Conservation (phyloP, 345 rosid species). For the Camelina hispida region DNA sequence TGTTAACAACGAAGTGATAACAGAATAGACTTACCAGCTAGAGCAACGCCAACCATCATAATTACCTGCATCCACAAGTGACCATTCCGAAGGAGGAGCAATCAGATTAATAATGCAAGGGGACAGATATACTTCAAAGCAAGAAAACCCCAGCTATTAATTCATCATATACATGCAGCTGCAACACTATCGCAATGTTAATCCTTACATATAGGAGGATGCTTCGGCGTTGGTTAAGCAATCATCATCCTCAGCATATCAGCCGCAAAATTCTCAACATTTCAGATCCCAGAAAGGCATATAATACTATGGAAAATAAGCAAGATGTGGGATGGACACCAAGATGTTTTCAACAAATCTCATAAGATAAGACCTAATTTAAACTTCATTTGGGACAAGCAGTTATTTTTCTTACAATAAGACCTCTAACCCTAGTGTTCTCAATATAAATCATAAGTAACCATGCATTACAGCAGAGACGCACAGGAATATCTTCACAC, state of each 20-base stretch:
- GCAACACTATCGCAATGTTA: background rate
- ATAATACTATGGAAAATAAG: background rate
- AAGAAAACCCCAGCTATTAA: background rate
- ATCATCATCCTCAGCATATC: constrained; percentile 9
- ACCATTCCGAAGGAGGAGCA: background rate
- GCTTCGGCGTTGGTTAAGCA: background rate
- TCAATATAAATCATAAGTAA: background rate
- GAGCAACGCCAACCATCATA: constrained; percentile 46
- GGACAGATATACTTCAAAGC: constrained; percentile 4
- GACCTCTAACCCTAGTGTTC: constrained; percentile 2
- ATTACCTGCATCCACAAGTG: constrained; percentile 47
- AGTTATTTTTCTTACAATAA: background rate
- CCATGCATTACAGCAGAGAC: constrained; percentile 2
- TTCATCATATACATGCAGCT: background rate
- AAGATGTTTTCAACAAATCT: background rate
- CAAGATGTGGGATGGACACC: background rate
- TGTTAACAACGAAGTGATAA: background rate
- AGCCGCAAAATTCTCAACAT: background rate
- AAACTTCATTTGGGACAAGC: background rate
- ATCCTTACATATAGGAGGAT: background rate
- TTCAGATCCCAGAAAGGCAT: background rate
- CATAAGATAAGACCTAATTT: background rate
- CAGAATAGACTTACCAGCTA: constrained; percentile 47
- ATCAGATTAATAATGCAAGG: constrained; percentile 19
- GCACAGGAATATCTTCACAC: background rate